These are phyloP conservation scores for Phyllosticta paracitricarpa DNA, from an alignment of 2,329 filamentous ascomycete genomes.

Conservation along the genomic window DNA sequence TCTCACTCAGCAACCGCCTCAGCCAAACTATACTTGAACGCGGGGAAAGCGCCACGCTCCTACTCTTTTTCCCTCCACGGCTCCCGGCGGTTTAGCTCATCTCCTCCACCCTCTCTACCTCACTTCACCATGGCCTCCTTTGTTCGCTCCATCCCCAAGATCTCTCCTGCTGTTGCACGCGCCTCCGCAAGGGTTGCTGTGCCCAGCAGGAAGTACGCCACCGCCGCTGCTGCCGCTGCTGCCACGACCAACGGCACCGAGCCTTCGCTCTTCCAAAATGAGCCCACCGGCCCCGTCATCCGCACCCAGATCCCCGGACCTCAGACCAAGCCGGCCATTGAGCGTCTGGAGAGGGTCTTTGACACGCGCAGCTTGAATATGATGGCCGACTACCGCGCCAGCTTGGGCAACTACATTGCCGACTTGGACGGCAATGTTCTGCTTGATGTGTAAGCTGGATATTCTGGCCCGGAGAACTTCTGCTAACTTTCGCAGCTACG, in stretches of 20 bases:
- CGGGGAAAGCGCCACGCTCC: not conserved
- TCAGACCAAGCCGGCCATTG: constrained; percentile 56
- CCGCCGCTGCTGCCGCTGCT: constrained; percentile 22
- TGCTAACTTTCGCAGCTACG: constrained; percentile 46
- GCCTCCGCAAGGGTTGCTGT: constrained; percentile 14
- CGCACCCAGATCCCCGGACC: constrained; percentile 63
- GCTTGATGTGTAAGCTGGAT: constrained; percentile 54
- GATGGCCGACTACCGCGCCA: constrained; percentile 29
- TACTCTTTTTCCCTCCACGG: not conserved
- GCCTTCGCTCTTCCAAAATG: constrained; percentile 47
- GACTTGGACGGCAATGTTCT: constrained; percentile 63
- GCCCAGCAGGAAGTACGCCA: constrained; percentile 22
- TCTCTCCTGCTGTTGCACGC: constrained; percentile 14
- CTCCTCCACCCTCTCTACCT: not conserved
- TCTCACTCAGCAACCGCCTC: not conserved
- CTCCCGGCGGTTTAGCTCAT: constrained; percentile 1
- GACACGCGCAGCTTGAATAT: constrained; percentile 74
- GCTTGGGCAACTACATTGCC: constrained; percentile 65
- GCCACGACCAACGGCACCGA: constrained; percentile 23
- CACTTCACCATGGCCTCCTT: constrained; percentile 21
- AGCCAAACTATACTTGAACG: not conserved
- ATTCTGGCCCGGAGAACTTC: not conserved
- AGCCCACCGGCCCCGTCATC: constrained; percentile 46
- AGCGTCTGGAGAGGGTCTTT: constrained; percentile 67
- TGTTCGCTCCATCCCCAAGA: constrained; percentile 19